These are phyloP conservation scores for Waltergamsia citrina DNA, from an alignment of 2,329 filamentous ascomycete genomes.

Conservation along the genomic window DNA sequence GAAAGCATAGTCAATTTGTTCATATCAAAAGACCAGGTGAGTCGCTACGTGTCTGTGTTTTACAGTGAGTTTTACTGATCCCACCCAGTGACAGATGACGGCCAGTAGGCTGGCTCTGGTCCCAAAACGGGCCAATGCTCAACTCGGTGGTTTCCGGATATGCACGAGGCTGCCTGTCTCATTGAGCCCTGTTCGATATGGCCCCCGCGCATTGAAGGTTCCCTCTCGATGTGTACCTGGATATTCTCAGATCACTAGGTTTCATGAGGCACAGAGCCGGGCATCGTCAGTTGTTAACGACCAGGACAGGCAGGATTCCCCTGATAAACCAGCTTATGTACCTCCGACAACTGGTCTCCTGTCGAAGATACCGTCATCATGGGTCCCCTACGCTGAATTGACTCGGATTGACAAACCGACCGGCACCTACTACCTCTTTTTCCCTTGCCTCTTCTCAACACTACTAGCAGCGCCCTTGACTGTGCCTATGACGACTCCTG, in stretches of 20 bases:
- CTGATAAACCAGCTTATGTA: conserved; percentile 35
- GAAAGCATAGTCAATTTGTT: no score
- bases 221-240: background rate
- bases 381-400: conserved; percentile 75
- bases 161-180: background rate
- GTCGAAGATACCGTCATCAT: conserved; percentile 56
- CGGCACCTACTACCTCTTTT: conserved; percentile 77
- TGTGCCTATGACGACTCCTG: conserved; percentile 48
- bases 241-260: conserved; percentile 1
- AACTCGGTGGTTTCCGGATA: background rate
- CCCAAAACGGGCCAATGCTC: background rate
- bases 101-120: background rate
- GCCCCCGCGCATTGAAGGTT: background rate
- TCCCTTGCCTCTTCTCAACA: conserved; percentile 78
- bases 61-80: no score
- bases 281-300: background rate
- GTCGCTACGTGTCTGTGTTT: no score
- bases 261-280: conserved; percentile 1
- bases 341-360: conserved; percentile 64
- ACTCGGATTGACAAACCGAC: conserved; percentile 73
- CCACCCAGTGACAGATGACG: background rate
- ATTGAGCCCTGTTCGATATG: background rate
- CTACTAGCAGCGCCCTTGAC: conserved; percentile 67
- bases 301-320: background rate
- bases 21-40: no score